phyloP scores from a whole-genome alignment of 306 rosid genomes.

The Dalbergia cultrata region DNA sequence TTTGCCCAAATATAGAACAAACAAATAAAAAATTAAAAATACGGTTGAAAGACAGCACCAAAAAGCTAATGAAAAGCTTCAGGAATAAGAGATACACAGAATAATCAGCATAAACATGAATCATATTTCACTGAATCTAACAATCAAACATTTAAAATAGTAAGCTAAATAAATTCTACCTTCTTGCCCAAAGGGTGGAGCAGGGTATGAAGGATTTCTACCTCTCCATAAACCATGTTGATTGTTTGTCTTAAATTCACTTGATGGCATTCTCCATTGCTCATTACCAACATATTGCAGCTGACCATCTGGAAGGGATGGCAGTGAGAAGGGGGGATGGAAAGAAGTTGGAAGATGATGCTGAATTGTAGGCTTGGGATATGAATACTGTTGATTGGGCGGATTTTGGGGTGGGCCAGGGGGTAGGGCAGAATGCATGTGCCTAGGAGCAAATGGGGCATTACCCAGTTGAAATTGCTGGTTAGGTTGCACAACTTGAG shows the following conservation, averaged over 20 bases:
- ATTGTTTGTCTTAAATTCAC: slow-evolving; percentile 68
- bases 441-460: slow-evolving; percentile 73
- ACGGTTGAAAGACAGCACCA: background rate
- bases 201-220: slow-evolving; percentile 72
- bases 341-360: slow-evolving; percentile 80
- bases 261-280: slow-evolving; percentile 79
- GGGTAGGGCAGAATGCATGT: slow-evolving; percentile 55
- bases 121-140: background rate
- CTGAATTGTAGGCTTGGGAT: slow-evolving; percentile 74
- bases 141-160: background rate
- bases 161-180: slow-evolving; percentile 57
- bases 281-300: slow-evolving; percentile 82
- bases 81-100: background rate
- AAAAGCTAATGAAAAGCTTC: background rate
- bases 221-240: slow-evolving; percentile 88
- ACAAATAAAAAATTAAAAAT: background rate
- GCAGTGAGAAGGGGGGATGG: slow-evolving; percentile 76
- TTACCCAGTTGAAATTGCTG: slow-evolving; percentile 89
- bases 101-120: background rate
- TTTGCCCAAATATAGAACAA: too few relatives aligned
- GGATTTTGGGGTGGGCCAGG: slow-evolving; percentile 62
- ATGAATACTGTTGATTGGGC: slow-evolving; percentile 70
- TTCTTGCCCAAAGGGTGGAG: slow-evolving; percentile 88
- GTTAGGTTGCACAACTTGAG: slow-evolving; percentile 75
- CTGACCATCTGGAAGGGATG: slow-evolving; percentile 79